These are phyloP conservation scores for Rubroboletus pulcherrimus DNA, from an alignment of 768 basidiomycete species.

Conservation along the genomic window DNA sequence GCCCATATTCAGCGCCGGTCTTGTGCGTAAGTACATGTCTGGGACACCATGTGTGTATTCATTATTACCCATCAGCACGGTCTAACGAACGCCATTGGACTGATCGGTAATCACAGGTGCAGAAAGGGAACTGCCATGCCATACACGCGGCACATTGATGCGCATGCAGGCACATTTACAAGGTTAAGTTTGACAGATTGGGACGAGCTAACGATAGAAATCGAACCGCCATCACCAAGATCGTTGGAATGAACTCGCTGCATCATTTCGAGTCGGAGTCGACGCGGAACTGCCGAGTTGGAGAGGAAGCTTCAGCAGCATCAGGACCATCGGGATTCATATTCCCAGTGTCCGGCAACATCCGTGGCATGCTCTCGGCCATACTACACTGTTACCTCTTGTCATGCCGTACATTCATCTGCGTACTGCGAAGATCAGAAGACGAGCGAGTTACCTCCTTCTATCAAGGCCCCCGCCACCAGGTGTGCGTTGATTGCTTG, in stretches of 20 bases:
- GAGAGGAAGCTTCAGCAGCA: not conserved
- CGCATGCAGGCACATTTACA: conserved; percentile 6
- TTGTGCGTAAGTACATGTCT: not conserved
- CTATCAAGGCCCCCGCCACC: not conserved
- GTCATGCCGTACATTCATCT: not conserved
- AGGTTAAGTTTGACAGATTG: conserved; percentile 22
- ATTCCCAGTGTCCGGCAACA: not conserved
- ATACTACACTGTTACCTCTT: not conserved
- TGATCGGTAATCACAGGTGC: not conserved
- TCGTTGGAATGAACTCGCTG: not conserved
- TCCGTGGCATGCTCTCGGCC: not conserved
- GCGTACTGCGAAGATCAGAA: not conserved
- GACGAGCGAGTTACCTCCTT: not conserved
- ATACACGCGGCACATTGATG: not conserved
- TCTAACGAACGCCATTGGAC: not conserved
- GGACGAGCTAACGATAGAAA: conserved; percentile 6
- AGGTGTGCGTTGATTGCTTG: not conserved
- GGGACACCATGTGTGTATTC: not conserved
- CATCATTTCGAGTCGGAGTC: conserved; percentile 9
- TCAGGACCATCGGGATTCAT: not conserved
- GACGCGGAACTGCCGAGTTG: conserved; percentile 2
- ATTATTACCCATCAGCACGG: not conserved
- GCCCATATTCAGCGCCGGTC: not conserved
- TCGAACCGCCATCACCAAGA: conserved; percentile 4
- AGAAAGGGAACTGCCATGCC: not conserved